Evolutionary conservation across 371 early-diverging fungal species (phyloP).

Genomic region (Homolaphlyctis polyrhiza): DNA sequence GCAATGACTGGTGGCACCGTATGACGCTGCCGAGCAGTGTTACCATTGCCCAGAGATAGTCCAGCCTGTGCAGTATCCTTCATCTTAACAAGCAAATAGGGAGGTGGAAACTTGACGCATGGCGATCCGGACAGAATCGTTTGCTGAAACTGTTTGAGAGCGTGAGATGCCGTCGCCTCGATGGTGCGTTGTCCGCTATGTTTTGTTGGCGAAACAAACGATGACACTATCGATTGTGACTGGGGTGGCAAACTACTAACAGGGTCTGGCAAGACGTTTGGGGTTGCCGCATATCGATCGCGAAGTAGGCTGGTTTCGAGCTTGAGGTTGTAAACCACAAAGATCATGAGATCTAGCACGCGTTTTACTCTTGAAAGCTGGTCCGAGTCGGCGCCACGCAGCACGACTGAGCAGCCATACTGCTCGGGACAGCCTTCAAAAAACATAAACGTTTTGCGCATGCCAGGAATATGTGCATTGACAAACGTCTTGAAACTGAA

Average conservation of each 20-base stretch:
- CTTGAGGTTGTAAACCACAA: slow-evolving; percentile 74
- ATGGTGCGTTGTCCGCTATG: too few species aligned
- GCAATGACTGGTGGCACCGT: too few species aligned
- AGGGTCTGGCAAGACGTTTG: neutral
- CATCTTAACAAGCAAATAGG: slow-evolving; percentile 69
- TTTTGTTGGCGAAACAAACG: too few species aligned
- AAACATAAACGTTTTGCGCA: slow-evolving; percentile 76
- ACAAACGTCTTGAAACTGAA: slow-evolving; percentile 75
- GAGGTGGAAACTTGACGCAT: slow-evolving; percentile 71
- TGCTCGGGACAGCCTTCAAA: slow-evolving; percentile 76
- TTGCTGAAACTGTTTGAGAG: slow-evolving; percentile 44
- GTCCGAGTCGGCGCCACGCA: slow-evolving; percentile 70
- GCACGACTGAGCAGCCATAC: slow-evolving; percentile 78
- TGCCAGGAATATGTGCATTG: slow-evolving; percentile 65
- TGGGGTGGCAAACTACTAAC: neutral
- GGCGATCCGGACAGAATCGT: slow-evolving; percentile 78
- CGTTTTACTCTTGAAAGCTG: slow-evolving; percentile 65
- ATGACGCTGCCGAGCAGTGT: too few species aligned
- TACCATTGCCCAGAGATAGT: too few species aligned
- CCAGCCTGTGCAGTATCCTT: too few species aligned
- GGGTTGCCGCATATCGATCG: slow-evolving; percentile 57
- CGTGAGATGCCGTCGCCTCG: neutral
- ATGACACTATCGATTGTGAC: too few species aligned
- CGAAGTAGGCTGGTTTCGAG: slow-evolving; percentile 75
- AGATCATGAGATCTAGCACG: slow-evolving; percentile 71